These are phyloP conservation scores for Alternaria conjuncta DNA, from an alignment of 2,329 filamentous ascomycete species.

Conservation along the genomic window DNA sequence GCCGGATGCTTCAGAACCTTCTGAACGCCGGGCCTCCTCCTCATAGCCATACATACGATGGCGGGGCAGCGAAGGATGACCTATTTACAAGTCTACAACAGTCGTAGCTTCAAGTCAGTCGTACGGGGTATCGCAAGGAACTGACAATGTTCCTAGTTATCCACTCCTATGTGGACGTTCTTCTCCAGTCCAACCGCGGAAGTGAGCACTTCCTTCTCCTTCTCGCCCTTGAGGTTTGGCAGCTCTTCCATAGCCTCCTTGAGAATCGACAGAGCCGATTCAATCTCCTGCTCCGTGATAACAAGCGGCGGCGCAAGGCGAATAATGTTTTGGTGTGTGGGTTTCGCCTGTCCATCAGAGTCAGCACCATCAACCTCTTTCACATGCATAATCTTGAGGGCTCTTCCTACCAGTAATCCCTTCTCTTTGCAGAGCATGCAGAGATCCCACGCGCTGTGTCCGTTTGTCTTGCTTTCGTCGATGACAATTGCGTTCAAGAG, in stretches of 20 bases:
- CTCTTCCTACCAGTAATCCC: constrained; percentile 78
- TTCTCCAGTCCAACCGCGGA: constrained; percentile 56
- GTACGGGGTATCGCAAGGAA: constrained; percentile 23
- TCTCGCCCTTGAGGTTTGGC: constrained; percentile 67
- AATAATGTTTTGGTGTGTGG: constrained; percentile 98
- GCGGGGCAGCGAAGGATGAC: not conserved
- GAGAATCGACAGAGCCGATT: constrained; percentile 79
- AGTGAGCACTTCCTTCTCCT: constrained; percentile 59
- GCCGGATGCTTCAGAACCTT: not conserved
- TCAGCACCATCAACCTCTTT: constrained; percentile 36
- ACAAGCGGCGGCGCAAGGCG: constrained; percentile 95
- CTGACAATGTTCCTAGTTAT: constrained; percentile 53
- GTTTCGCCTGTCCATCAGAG: constrained; percentile 75
- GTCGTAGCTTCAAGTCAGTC: not conserved
- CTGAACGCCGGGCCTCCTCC: not conserved
- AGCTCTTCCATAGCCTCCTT: constrained; percentile 81
- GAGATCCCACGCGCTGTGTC: constrained; percentile 92
- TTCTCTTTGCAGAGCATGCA: constrained; percentile 96
- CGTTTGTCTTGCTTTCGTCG: constrained; percentile 83
- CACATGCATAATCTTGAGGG: constrained; percentile 50
- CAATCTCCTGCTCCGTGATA: constrained; percentile 87
- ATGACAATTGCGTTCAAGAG: constrained; percentile 96
- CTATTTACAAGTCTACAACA: not conserved
- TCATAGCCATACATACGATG: not conserved
- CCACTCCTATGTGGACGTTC: constrained; percentile 65